Conservation (phyloP, 2,329 filamentous ascomycete species). For the Ceratocystis ficicola region DNA sequence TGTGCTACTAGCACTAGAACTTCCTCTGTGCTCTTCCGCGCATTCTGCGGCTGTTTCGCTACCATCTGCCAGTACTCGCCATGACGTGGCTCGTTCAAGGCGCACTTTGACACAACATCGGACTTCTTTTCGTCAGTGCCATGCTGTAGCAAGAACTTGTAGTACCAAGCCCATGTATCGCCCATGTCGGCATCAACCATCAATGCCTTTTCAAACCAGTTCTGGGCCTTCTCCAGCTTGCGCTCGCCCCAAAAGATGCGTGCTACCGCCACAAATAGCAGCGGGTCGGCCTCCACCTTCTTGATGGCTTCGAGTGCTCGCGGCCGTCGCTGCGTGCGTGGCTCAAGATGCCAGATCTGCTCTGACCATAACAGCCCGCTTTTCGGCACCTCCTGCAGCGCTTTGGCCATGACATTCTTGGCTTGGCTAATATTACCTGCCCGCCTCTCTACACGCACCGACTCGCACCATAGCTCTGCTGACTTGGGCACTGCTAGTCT, state of each 20-base stretch:
- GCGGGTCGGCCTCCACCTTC: constrained; percentile 84
- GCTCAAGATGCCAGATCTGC: constrained; percentile 88
- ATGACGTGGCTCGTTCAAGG: constrained; percentile 74
- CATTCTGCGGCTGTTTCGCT: constrained; percentile 75
- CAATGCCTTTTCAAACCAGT: constrained; percentile 95
- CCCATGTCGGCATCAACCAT: constrained; percentile 75
- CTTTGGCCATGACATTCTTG: constrained; percentile 83
- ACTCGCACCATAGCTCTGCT: constrained; percentile 78
- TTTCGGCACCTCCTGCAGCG: constrained; percentile 78
- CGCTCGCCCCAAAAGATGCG: constrained; percentile 94
- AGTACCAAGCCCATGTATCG: constrained; percentile 97
- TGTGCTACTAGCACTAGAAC: constrained; percentile 66
- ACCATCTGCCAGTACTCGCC: constrained; percentile 85
- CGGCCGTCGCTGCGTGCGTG: constrained; percentile 83
- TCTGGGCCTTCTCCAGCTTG: constrained; percentile 82
- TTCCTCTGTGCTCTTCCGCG: constrained; percentile 62
- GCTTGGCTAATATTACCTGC: constrained; percentile 74
- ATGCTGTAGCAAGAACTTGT: constrained; percentile 82
- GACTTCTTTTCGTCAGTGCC: constrained; percentile 85
- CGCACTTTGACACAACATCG: constrained; percentile 71
- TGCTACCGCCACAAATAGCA: constrained; percentile 80
- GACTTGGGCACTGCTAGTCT: constrained; percentile 78
- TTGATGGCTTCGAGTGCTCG: constrained; percentile 89
- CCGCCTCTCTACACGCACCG: constrained; percentile 82
- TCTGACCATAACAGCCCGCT: constrained; percentile 86